These are phyloP conservation scores for Xylaria digitata DNA, from an alignment of 2,329 filamentous ascomycete species.

Conservation along the genomic window DNA sequence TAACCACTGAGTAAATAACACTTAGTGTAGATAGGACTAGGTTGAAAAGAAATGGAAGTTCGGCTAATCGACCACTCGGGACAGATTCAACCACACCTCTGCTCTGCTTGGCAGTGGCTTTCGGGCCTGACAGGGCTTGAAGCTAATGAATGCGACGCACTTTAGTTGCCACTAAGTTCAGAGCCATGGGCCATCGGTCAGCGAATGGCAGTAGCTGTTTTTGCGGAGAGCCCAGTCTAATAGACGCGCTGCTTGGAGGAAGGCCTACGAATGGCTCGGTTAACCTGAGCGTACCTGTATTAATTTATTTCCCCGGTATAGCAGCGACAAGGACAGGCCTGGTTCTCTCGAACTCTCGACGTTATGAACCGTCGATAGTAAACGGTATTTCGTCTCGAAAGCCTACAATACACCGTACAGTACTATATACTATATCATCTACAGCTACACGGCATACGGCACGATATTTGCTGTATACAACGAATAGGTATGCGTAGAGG, in stretches of 20 bases:
- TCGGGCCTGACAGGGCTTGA: neutral
- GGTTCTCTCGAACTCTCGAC: neutral
- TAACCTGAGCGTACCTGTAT: constrained; percentile 5
- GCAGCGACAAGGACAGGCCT: neutral
- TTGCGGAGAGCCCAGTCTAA: constrained; percentile 13
- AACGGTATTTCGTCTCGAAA: too few relatives aligned
- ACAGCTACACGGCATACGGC: constrained; percentile 1
- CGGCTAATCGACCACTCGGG: constrained; percentile 32
- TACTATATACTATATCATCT: too few relatives aligned
- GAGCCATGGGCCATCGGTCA: neutral
- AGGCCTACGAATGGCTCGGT: constrained; percentile 21
- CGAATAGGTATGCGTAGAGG: too few relatives aligned
- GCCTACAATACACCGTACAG: too few relatives aligned
- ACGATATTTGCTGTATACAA: constrained; percentile 1
- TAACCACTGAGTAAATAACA: too few relatives aligned
- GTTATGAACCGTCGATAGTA: neutral
- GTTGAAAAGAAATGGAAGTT: constrained; percentile 9
- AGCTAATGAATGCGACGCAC: constrained; percentile 1
- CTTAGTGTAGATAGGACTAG: neutral
- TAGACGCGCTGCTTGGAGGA: constrained; percentile 31
- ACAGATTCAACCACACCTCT: constrained; percentile 17
- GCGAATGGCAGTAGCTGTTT: constrained; percentile 22
- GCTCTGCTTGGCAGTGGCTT: neutral
- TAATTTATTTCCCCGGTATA: constrained; percentile 4
- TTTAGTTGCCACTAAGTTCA: constrained; percentile 11